Evolutionary conservation across 2,329 filamentous ascomycete genomes (phyloP).

Genomic region (Geoglossum cookeanum): DNA sequence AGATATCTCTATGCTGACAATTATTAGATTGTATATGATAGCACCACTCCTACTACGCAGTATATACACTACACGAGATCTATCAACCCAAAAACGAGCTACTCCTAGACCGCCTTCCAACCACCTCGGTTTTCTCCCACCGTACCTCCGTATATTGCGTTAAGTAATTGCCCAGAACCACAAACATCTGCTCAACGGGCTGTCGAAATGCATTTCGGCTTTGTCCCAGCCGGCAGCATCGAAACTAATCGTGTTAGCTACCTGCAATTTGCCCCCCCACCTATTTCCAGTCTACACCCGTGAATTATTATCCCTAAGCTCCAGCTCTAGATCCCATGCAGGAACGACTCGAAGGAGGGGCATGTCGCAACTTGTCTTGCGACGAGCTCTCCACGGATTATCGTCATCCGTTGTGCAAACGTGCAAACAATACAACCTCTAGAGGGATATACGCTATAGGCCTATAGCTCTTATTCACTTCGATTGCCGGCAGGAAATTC

Average conservation of each 20-base stretch:
- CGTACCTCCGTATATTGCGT: not conserved
- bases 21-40: not conserved
- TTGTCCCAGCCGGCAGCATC: not conserved
- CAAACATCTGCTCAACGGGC: not conserved
- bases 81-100: not conserved
- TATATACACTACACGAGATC: not conserved
- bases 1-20: not conserved
- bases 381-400: no score
- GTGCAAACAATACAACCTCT: no score
- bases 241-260: not conserved
- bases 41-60: not conserved
- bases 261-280: not conserved
- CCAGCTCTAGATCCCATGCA: not conserved
- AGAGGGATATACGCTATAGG: no score
- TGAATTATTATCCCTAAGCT: not conserved
- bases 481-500: no score
- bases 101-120: not conserved
- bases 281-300: no score
- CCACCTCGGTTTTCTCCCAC: not conserved
- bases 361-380: no score
- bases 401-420: no score
- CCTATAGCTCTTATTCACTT: no score
- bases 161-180: not conserved
- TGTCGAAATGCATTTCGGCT: not conserved
- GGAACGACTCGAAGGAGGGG: not conserved